Evolutionary conservation across 164 flowering plant genomes (phyloP).

Genomic region (Macadamia integrifolia): DNA sequence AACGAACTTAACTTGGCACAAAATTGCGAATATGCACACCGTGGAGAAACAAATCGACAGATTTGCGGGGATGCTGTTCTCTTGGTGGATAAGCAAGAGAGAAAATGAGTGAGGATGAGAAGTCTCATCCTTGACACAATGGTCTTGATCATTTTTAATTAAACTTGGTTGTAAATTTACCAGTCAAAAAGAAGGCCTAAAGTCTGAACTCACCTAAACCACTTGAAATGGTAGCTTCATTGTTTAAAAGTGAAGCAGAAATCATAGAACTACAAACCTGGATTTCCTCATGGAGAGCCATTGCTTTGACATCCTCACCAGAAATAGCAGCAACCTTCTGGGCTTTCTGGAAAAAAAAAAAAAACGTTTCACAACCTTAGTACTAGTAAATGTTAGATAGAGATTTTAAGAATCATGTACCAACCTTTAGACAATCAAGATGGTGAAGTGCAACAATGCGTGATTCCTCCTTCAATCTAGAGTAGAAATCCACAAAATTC

Average conservation of each 20-base stretch:
- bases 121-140: background rate
- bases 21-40: background rate
- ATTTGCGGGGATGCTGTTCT: too few species aligned
- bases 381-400: background rate
- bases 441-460: conserved; percentile 32
- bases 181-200: background rate
- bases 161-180: background rate
- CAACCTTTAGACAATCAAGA: conserved; percentile 58
- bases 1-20: background rate
- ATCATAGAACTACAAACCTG: background rate
- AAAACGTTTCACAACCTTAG: conserved; percentile 18
- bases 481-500: conserved; percentile 46
- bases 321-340: background rate
- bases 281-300: background rate
- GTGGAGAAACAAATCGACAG: too few species aligned
- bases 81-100: background rate
- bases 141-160: background rate
- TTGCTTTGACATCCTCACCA: background rate
- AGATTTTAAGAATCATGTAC: conserved; percentile 14
- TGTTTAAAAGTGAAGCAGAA: too few species aligned
- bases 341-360: conserved; percentile 32
- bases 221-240: background rate
- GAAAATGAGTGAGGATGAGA: background rate
- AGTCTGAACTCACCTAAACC: background rate
- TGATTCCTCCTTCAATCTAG: conserved; percentile 46